Percentiles rank a stretch among this genome's conserved stretches.
phyloP scores from a whole-genome alignment of 768 basidiomycete genomes.

The Phylloporus sp. region DNA sequence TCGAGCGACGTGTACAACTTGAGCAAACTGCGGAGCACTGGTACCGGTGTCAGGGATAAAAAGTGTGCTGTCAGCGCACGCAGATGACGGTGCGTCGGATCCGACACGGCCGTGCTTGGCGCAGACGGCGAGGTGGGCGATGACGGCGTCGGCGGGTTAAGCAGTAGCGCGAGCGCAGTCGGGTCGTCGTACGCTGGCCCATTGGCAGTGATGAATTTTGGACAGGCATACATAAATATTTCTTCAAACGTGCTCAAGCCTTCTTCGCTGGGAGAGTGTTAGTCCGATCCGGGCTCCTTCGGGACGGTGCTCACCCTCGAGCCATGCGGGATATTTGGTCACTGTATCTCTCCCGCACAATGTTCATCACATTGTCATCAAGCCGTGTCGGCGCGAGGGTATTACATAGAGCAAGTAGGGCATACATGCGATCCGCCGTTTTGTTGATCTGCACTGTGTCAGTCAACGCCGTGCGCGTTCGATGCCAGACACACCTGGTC shows the following conservation, averaged over 20 bases:
- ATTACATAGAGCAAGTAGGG: constrained; percentile 89
- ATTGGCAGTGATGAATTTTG: constrained; percentile 94
- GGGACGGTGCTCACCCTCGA: constrained; percentile 57
- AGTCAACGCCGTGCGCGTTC: not conserved
- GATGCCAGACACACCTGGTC: constrained; percentile 61
- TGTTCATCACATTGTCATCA: constrained; percentile 92
- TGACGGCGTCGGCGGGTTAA: constrained; percentile 36
- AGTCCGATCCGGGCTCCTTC: not conserved
- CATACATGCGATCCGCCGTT: constrained; percentile 97
- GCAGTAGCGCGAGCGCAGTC: constrained; percentile 49
- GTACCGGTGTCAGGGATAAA: constrained; percentile 67
- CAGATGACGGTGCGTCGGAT: constrained; percentile 83
- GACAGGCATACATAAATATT: constrained; percentile 91
- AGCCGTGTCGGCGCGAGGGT: constrained; percentile 88
- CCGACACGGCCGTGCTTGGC: constrained; percentile 29
- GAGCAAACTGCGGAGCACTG: constrained; percentile 86
- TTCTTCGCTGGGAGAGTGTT: constrained; percentile 47
- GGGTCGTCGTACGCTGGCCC: constrained; percentile 90
- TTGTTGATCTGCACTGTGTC: constrained; percentile 73
- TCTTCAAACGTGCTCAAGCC: constrained; percentile 46
- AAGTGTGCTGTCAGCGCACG: constrained; percentile 82
- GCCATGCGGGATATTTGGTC: constrained; percentile 87
- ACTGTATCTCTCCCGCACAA: constrained; percentile 89
- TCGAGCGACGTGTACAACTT: constrained; percentile 95
- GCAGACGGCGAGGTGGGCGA: constrained; percentile 27